These are phyloP conservation scores for Candida vaughaniae DNA, from an alignment of 805 yeast genomes.

Conservation along the genomic window DNA sequence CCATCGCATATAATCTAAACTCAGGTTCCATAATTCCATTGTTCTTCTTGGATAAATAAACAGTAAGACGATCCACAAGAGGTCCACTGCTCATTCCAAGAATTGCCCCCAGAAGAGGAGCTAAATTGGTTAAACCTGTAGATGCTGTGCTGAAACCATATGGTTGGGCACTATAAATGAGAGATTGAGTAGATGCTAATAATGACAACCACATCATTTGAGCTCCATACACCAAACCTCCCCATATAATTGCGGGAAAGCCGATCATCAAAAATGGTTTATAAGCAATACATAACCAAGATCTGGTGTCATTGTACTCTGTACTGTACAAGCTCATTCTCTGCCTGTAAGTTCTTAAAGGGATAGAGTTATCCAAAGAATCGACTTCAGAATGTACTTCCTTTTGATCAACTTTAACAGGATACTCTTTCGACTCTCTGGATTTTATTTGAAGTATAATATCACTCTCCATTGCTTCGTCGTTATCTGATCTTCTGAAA, in stretches of 20 bases:
- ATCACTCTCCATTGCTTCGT: slow-evolving; percentile 24
- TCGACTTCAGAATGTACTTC: slow-evolving; percentile 11
- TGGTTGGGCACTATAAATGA: slow-evolving; percentile 33
- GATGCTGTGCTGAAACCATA: slow-evolving; percentile 37
- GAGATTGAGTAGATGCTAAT: slow-evolving; percentile 43
- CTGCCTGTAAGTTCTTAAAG: slow-evolving; percentile 35
- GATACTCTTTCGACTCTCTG: slow-evolving; percentile 11
- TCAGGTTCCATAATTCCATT: slow-evolving; percentile 34
- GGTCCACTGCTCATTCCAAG: slow-evolving; percentile 45
- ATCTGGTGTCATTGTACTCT: slow-evolving; percentile 39
- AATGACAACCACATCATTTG: slow-evolving; percentile 53
- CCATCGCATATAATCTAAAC: slow-evolving; percentile 26
- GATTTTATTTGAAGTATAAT: slow-evolving; percentile 30
- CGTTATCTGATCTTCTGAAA: slow-evolving; percentile 27
- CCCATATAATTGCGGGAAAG: slow-evolving; percentile 47
- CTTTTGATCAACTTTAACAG: slow-evolving; percentile 10
- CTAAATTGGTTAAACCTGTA: slow-evolving; percentile 45
- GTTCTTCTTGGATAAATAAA: slow-evolving; percentile 26
- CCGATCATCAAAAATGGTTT: slow-evolving; percentile 37
- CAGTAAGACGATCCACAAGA: slow-evolving; percentile 40
- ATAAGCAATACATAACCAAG: slow-evolving; percentile 35
- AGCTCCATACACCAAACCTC: slow-evolving; percentile 47
- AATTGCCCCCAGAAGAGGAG: slow-evolving; percentile 41
- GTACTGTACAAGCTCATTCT: slow-evolving; percentile 35
- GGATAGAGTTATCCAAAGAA: slow-evolving; percentile 19